Evolutionary conservation across 352 stramenopile species (phyloP).

Genomic region (Thraustochytrium striatum): DNA sequence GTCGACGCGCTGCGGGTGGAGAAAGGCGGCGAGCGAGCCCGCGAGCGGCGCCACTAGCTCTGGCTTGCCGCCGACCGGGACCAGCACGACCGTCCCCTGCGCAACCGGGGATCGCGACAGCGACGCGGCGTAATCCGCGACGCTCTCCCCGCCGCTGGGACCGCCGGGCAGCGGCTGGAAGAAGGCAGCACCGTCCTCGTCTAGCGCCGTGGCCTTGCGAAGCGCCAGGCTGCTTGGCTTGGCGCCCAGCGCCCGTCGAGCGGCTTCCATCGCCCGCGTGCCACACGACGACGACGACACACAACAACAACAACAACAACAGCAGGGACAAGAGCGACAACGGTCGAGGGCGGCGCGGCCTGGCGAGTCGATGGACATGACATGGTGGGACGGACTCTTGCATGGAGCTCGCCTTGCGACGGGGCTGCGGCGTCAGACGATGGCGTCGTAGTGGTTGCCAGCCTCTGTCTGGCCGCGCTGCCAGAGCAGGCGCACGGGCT

Average conservation of each 20-base stretch:
- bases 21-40: background rate
- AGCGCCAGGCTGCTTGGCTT: background rate
- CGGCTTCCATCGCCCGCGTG: too few relatives aligned
- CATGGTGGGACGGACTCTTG: too few relatives aligned
- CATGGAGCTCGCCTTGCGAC: too few relatives aligned
- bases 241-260: background rate
- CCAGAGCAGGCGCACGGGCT: conserved; percentile 33
- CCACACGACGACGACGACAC: background rate
- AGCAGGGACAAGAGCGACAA: too few relatives aligned
- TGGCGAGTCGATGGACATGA: too few relatives aligned
- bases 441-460: conserved; percentile 43
- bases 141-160: background rate
- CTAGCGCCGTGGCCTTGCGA: conserved; percentile 7
- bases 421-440: background rate
- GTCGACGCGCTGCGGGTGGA: background rate
- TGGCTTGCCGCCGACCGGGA: background rate
- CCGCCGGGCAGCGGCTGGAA: background rate
- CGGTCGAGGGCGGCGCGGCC: too few relatives aligned
- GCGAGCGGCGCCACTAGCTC: background rate
- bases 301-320: too few relatives aligned
- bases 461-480: conserved; percentile 31
- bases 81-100: background rate
- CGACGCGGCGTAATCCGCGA: background rate
- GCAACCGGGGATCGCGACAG: background rate
- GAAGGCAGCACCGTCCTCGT: background rate